phyloP scores from a whole-genome alignment of 1,284 basidiomycete genomes.

The Schizophyllum commune region DNA sequence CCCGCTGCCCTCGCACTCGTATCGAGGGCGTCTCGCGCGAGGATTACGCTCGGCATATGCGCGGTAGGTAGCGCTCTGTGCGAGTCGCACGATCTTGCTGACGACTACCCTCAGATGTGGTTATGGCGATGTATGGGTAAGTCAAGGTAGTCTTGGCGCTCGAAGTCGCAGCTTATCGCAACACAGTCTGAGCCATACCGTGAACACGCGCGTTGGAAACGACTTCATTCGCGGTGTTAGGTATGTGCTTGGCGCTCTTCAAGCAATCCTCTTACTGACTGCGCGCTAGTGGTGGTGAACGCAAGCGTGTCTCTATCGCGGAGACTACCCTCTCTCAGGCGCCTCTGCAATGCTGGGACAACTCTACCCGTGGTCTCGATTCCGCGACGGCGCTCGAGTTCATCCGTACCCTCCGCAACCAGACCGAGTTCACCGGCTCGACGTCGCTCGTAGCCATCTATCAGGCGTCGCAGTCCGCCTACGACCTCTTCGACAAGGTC shows the following conservation, averaged over 20 bases:
- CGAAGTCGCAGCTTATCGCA: no score
- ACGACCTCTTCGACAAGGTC: slow-evolving; percentile 60
- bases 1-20: slow-evolving; percentile 47
- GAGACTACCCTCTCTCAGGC: slow-evolving; percentile 12
- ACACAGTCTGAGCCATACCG: slow-evolving; percentile 64
- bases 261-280: neutral
- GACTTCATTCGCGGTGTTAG: slow-evolving; percentile 63
- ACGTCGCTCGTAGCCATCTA: slow-evolving; percentile 64
- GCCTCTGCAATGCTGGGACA: slow-evolving; percentile 14
- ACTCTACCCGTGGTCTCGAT: slow-evolving; percentile 59
- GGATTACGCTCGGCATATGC: slow-evolving; percentile 32
- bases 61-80: slow-evolving; percentile 11
- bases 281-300: slow-evolving; percentile 61
- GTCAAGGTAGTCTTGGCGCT: no score
- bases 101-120: slow-evolving; percentile 31
- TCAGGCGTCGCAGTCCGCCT: slow-evolving; percentile 53
- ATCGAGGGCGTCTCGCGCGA: slow-evolving; percentile 34
- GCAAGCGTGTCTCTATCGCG: slow-evolving; percentile 46
- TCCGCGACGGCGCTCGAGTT: slow-evolving; percentile 65
- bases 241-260: neutral
- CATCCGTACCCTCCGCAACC: slow-evolving; percentile 50
- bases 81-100: neutral
- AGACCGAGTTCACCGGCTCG: slow-evolving; percentile 46
- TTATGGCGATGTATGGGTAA: slow-evolving; percentile 40
- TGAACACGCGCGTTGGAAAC: slow-evolving; percentile 63